phyloP scores from a whole-genome alignment of 176 grass and related monocot species.

The Cenchrus fungigraminus region DNA sequence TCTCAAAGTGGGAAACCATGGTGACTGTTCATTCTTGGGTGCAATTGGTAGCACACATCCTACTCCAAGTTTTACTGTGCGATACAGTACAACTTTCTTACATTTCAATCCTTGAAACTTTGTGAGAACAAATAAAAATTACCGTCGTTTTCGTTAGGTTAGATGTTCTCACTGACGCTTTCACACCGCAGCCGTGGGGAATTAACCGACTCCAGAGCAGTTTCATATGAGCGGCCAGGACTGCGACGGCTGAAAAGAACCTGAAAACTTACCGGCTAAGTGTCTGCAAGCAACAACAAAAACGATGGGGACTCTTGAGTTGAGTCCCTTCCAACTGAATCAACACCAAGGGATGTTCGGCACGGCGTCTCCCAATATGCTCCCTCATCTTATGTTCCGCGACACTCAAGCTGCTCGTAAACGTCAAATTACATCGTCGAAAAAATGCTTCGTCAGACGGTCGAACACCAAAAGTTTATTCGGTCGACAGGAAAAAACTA shows the following conservation, averaged over 20 bases:
- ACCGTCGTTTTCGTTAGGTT: neutral
- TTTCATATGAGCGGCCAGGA: neutral
- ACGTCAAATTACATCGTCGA: neutral
- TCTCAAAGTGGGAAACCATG: too few species aligned
- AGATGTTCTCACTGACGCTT: neutral
- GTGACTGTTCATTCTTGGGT: neutral
- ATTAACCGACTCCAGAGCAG: neutral
- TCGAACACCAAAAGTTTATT: neutral
- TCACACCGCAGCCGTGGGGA: neutral
- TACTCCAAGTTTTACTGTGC: neutral
- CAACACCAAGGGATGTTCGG: slow-evolving; percentile 30
- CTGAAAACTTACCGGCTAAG: slow-evolving; percentile 18
- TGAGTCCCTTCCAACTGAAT: slow-evolving; percentile 19
- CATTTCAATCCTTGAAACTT: neutral
- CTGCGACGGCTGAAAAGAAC: neutral
- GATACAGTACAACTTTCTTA: neutral
- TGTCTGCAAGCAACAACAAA: neutral
- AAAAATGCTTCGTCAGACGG: neutral
- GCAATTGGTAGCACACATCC: neutral
- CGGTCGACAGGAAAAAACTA: neutral
- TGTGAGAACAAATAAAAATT: neutral
- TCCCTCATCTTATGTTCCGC: neutral
- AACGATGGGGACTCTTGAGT: neutral
- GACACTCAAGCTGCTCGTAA: neutral
- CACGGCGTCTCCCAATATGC: neutral